Base-by-base conservation (phyloP, 176 grass and related monocot genomes). In the Rhynchospora breviuscula region DNA sequence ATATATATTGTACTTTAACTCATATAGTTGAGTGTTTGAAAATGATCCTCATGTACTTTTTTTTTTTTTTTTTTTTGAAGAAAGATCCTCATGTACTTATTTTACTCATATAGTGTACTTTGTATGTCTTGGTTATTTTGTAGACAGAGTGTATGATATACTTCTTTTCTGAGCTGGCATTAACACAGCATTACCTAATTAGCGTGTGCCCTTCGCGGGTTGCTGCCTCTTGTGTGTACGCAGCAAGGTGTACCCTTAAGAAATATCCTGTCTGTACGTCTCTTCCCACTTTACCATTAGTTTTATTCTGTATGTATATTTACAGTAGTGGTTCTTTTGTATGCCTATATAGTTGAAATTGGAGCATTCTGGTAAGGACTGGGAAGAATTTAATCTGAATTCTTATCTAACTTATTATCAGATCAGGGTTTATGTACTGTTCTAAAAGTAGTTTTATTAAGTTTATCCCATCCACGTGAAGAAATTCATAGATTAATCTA, bases 171-270 rank as follows among this genome's bases (percentile, higher is more conserved):
- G 95, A 98, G 54, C 56, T 98, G 58, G 84, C 83, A 1, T 33
- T 98, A 29, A 87, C 92, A 63, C 92, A 98, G 3, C 92, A 98
- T 12, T 82, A 66, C 6, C 43, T 94, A 53, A 81, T 91, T 29
- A 85, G 22, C 8, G 70, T 59, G 35, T 78, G 80, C 23, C 89
- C 92, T 3, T 98, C 90, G 0, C 85, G 91, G 85, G 13, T 98
- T 48, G 90, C 90, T 52, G 95, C 92, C 11, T 89, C 95, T 72
- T 88, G 87, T 44, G 90, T 98, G 17, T 98, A 90, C 51, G 59
- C 92, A 44, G 95, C 95, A 58, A 84, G 90, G 74, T 91, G 91
- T 69, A 98, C 95, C 60, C 89, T 98, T 18, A 91, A 94, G 84
- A 93, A 72, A 59, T 71, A 48, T 47, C 92, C 87, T 22, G 40